Base-by-base conservation (phyloP, 352 stramenopile species). In the Aphanomyces stellatus region DNA sequence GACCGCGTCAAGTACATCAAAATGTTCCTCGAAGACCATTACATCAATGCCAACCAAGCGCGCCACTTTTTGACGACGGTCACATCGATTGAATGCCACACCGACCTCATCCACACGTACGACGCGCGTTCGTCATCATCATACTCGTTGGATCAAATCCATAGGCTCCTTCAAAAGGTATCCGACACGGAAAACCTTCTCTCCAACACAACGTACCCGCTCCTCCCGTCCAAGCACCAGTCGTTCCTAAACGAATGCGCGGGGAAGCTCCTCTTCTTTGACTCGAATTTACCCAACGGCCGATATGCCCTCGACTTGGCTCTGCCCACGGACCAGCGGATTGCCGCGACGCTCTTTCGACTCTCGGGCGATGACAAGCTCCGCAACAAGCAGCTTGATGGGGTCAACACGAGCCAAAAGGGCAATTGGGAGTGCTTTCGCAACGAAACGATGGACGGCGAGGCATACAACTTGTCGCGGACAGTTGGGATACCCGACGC, bases 351-450 rank as follows among this genome's bases (percentile, higher is more conserved):
- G 22, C 60, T 67, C 1, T 31, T 67, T 31, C 60, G 60, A 2
- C 24, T 67, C 22, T 67, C 60, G 19, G 60, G 37, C 22, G 60
- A 67, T 33, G 60, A 67, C 49, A 42, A 48, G 27, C 60, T 67
- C 33, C n/a, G 51, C 22, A 67, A 67, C 49, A 67, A 67, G 49
- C 33, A 67, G 34, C 31, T 19, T n/a, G 60, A 25, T 17, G 27
- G 27, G 6, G 17, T 37, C 30, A 67, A 67, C 34, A 67, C 60
- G 49, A 67, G 60, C 6, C 60, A 67, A 33, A 56, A 22, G 37
- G 74, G 74, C 11, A 71, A 81, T 66, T 81, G 73, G 70, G 65
- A 78, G 43, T 81, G 78, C 64, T 82, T 82, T 69, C 65, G 76
- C 8, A 82, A 82, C 63, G 76, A 81, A 62, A 78, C 71, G 0